These are phyloP conservation scores for Chalciporus piperatoides DNA, from an alignment of 1,284 basidiomycete genomes.

Conservation along the genomic window DNA sequence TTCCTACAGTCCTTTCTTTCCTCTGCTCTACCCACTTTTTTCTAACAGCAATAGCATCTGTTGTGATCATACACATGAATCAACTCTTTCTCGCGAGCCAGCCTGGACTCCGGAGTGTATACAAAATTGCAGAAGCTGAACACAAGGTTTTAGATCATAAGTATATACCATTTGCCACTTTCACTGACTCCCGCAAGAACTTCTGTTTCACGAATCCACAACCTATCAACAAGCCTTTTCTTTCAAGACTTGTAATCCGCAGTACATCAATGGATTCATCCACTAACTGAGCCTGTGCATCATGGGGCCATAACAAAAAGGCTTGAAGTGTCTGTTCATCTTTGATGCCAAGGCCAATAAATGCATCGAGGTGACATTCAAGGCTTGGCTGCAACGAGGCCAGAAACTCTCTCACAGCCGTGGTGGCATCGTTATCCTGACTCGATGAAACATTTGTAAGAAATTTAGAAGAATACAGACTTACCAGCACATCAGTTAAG, in stretches of 20 bases:
- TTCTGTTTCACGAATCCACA: slow-evolving; percentile 6
- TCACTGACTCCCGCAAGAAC: slow-evolving; percentile 1
- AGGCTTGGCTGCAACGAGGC: slow-evolving; percentile 23
- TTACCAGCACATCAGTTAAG: slow-evolving; percentile 1
- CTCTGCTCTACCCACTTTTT: slow-evolving; percentile 22
- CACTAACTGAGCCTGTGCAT: slow-evolving; percentile 17
- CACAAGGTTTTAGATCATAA: neutral
- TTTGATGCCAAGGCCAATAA: slow-evolving; percentile 24
- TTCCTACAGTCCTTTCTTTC: slow-evolving; percentile 20
- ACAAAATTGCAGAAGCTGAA: slow-evolving; percentile 2
- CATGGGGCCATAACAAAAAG: slow-evolving; percentile 24
- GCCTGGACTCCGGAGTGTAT: neutral
- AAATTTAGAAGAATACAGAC: neutral
- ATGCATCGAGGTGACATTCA: slow-evolving; percentile 17
- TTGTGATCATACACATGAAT: slow-evolving; percentile 27
- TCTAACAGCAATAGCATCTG: slow-evolving; percentile 27
- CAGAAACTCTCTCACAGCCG: slow-evolving; percentile 19
- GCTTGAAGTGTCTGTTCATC: slow-evolving; percentile 18
- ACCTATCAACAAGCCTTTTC: slow-evolving; percentile 13
- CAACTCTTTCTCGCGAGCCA: slow-evolving; percentile 9
- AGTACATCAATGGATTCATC: slow-evolving; percentile 11
- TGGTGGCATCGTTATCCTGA: neutral
- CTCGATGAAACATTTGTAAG: neutral
- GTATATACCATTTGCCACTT: neutral
- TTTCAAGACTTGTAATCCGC: slow-evolving; percentile 24